These are phyloP conservation scores for Pezicula carpinea DNA, from an alignment of 2,329 filamentous ascomycete species.

Conservation along the genomic window DNA sequence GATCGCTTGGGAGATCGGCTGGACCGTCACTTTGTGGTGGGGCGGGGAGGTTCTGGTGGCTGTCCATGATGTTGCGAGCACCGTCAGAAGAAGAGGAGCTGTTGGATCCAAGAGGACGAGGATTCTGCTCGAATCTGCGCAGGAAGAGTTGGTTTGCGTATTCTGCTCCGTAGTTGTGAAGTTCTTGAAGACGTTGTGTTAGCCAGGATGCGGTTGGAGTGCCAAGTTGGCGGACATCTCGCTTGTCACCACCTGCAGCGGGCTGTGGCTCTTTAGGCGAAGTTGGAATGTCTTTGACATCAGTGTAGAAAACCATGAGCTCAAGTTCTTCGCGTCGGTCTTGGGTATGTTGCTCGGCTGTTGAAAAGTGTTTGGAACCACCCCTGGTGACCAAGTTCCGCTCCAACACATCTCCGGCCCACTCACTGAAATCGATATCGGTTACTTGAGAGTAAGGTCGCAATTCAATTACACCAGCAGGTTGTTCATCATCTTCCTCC, in stretches of 20 bases:
- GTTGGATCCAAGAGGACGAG: constrained; percentile 10
- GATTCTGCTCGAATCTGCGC: constrained; percentile 12
- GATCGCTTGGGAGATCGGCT: background rate
- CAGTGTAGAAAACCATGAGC: constrained; percentile 45
- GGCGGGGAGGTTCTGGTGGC: background rate
- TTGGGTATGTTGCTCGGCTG: constrained; percentile 51
- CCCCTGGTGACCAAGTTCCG: constrained; percentile 50
- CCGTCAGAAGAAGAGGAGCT: background rate
- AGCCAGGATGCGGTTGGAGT: constrained; percentile 23
- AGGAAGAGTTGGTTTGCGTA: constrained; percentile 17
- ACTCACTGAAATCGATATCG: constrained; percentile 37
- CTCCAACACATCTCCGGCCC: constrained; percentile 32
- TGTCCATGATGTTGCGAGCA: constrained; percentile 1
- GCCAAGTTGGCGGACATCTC: constrained; percentile 7
- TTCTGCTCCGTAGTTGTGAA: constrained; percentile 25
- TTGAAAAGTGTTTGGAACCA: constrained; percentile 45
- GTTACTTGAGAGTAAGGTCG: constrained; percentile 48
- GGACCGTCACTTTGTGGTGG: background rate
- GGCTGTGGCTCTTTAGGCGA: constrained; percentile 27
- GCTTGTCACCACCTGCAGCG: constrained; percentile 3
- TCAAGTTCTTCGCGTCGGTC: constrained; percentile 53
- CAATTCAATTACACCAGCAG: constrained; percentile 37
- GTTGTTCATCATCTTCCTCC: constrained; percentile 37
- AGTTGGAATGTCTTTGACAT: constrained; percentile 28
- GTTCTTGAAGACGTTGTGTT: constrained; percentile 23